These are phyloP conservation scores for Erythrobasidium hasegawianum DNA, from an alignment of 1,284 basidiomycete genomes.

Conservation along the genomic window DNA sequence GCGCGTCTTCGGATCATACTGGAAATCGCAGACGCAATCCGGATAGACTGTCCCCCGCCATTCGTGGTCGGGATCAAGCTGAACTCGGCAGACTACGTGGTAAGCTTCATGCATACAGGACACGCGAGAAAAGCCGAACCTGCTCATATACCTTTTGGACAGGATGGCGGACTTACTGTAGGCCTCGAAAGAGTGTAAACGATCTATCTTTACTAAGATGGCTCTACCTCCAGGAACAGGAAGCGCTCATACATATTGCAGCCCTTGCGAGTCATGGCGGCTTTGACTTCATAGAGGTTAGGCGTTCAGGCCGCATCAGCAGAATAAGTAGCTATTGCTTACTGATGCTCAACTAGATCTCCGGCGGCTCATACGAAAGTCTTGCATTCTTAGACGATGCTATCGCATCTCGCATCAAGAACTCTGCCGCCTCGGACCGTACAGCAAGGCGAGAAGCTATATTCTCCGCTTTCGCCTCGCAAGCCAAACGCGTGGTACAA, in stretches of 20 bases:
- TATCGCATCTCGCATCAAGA: constrained; percentile 1
- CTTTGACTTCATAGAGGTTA: constrained; percentile 72
- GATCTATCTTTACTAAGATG: neutral
- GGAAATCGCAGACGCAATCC: constrained; percentile 62
- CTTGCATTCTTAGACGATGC: constrained; percentile 55
- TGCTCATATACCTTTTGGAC: neutral
- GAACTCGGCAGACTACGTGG: constrained; percentile 77
- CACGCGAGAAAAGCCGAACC: neutral
- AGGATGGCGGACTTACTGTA: constrained; percentile 51
- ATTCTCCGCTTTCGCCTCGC: constrained; percentile 49
- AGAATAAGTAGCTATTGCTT: neutral
- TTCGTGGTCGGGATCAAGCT: constrained; percentile 83
- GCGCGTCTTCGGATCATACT: constrained; percentile 56
- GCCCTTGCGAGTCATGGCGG: constrained; percentile 62
- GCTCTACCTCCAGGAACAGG: constrained; percentile 47
- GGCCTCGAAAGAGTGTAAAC: neutral
- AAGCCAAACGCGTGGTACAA: constrained; percentile 41
- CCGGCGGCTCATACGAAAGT: constrained; percentile 79
- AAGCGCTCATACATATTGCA: constrained; percentile 63
- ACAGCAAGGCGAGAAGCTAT: constrained; percentile 53
- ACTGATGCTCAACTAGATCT: constrained; percentile 51
- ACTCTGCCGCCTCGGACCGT: constrained; percentile 29
- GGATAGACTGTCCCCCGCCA: constrained; percentile 56
- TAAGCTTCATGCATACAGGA: neutral
- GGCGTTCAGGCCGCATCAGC: neutral